These are phyloP conservation scores for Plasmodium billcollinsi DNA, from an alignment of 169 alveolate species.

Conservation along the genomic window DNA sequence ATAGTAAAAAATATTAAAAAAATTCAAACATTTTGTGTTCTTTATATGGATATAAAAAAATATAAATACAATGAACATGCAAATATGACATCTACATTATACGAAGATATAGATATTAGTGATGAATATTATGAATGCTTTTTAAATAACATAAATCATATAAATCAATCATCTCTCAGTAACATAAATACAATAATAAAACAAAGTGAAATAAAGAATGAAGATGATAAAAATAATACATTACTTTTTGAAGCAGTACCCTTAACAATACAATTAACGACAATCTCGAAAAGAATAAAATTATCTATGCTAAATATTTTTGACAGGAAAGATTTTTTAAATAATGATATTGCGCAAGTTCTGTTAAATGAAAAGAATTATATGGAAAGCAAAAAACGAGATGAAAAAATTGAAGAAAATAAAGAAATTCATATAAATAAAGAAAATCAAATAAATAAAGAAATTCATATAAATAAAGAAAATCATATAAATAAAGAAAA, in stretches of 20 bases:
- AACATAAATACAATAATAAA: not conserved
- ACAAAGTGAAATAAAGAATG: not conserved
- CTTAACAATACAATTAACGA: constrained; percentile 33
- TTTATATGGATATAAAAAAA: constrained; percentile 49
- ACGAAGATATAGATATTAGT: constrained; percentile 49
- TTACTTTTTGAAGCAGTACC: constrained; percentile 41
- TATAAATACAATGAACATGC: constrained; percentile 3
- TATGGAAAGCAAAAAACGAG: not conserved
- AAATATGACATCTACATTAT: not conserved
- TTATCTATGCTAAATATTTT: constrained; percentile 42
- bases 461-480: not conserved
- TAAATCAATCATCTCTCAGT: not conserved
- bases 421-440: not conserved
- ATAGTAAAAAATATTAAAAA: constrained; percentile 19
- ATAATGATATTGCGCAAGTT: constrained; percentile 9
- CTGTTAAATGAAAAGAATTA: constrained; percentile 18
- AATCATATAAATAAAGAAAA: not conserved
- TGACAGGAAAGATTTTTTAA: constrained; percentile 9
- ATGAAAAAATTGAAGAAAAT: not conserved
- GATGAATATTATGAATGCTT: constrained; percentile 54
- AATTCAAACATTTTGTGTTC: constrained; percentile 22
- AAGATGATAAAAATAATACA: not conserved
- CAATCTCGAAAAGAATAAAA: constrained; percentile 53
- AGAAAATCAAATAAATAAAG: not conserved
- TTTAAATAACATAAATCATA: not conserved